phyloP scores from a whole-genome alignment of 192 early-diverging fungal genomes.

The Lobosporangium transversale region DNA sequence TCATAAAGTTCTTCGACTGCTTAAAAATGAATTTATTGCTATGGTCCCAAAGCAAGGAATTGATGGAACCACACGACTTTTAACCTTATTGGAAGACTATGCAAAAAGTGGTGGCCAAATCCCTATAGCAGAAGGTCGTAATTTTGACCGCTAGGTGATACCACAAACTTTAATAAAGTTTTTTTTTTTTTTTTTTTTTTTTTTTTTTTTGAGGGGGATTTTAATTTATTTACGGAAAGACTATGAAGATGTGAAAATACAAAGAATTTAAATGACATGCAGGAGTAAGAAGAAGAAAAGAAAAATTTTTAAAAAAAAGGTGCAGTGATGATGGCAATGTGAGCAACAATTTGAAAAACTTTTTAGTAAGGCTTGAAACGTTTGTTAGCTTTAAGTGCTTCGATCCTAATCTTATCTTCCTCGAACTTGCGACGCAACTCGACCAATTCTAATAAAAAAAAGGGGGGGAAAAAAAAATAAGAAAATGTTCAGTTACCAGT shows the following conservation, averaged over 20 bases:
- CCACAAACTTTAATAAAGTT: not conserved
- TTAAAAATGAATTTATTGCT: slow-evolving; percentile 22
- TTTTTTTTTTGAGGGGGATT: not conserved
- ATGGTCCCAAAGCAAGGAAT: slow-evolving; percentile 30
- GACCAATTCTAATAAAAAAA: slow-evolving; percentile 72
- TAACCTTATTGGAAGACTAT: slow-evolving; percentile 20
- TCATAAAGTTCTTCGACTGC: slow-evolving; percentile 16
- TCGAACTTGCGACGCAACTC: slow-evolving; percentile 94
- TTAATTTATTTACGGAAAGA: not conserved
- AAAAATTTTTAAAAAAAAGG: too few relatives aligned
- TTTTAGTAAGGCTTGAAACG: slow-evolving; percentile 89
- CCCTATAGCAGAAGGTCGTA: slow-evolving; percentile 24
- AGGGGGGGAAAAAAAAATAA: not conserved
- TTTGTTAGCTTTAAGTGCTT: slow-evolving; percentile 76
- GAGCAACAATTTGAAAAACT: not conserved
- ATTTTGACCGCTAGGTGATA: slow-evolving; percentile 14
- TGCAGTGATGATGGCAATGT: not conserved
- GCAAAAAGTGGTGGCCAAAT: slow-evolving; percentile 21
- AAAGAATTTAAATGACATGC: not conserved
- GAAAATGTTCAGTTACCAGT: too few relatives aligned
- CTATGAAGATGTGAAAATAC: too few relatives aligned
- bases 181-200: slow-evolving; percentile 3
- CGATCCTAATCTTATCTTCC: slow-evolving; percentile 89
- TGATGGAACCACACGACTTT: slow-evolving; percentile 23
- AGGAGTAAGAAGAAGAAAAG: too few relatives aligned